Evolutionary conservation across 345 rosid species (phyloP), one percentile per base, ranked within the genome.

Genomic region (Citrus unshiu): DNA sequence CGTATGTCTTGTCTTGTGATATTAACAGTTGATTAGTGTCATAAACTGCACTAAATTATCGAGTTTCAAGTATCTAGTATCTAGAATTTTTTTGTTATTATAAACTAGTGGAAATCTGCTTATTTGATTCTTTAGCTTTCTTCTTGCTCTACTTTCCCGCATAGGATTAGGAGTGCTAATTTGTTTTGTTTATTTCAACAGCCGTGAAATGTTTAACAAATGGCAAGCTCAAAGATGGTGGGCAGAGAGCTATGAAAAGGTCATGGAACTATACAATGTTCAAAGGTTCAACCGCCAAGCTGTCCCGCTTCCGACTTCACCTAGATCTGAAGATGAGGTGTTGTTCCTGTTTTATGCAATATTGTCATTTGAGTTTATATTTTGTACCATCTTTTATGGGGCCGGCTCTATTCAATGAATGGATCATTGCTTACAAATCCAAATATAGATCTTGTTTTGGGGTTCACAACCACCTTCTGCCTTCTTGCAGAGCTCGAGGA

Each of bases 201-300:
- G 99, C 78, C 97, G 97, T 27, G 99, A 94, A 81, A 88, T 93
- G 93, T 94, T 96, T 77, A 88, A 94, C 86, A 96, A 96, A 84
- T 89, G 90, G 90, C 97, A 96, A 93, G 98, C 99, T 82, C 98
- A 96, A 85, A 91, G 89, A 69, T 96, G 99, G 99, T 96, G 99
- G 99, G 87, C 87, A 4, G 97, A 96, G 82, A 96, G 93, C 83
- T 91, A 85, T 22, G 98, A 96, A 46, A 96, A 91, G 84, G 93
- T 96, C 78, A 86, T 93, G 97, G 99, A 96, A 74, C 84, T 96
- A 59, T 96, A 96, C 85, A 96, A 96, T 82, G 99, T 96, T 74
- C 97, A 87, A 73, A 85, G 82, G 58, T 89, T 91, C 77, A 94
- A 90, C 80, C 93, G 79, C 46, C 90, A 94, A 81, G 82, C 90